Conservation (phyloP, 768 basidiomycete genomes). For the Leccinum truebloodii region DNA sequence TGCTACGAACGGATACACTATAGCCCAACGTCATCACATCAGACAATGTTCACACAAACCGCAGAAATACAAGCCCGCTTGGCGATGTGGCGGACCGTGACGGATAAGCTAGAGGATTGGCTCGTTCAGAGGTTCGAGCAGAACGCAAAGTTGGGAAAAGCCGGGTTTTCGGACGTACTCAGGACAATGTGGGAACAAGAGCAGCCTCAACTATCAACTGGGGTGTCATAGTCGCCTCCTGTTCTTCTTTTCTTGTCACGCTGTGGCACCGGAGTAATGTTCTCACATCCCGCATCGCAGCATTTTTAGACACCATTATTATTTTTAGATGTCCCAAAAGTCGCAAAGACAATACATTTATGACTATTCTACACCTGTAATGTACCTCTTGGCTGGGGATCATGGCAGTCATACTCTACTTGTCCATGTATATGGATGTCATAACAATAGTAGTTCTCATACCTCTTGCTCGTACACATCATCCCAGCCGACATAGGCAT, state of each 20-base stretch:
- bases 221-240: constrained; percentile 26
- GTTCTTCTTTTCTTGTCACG: constrained; percentile 9
- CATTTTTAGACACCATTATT: constrained; percentile 24
- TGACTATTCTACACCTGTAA: constrained; percentile 30
- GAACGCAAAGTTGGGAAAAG: constrained; percentile 87
- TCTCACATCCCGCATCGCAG: constrained; percentile 7
- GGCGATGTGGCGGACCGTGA: constrained; percentile 77
- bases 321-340: constrained; percentile 27
- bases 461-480: constrained; percentile 78
- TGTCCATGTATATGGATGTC: neutral
- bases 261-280: constrained; percentile 9
- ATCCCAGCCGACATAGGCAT: constrained; percentile 38
- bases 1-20: constrained; percentile 92
- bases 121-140: constrained; percentile 87
- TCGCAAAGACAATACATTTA: constrained; percentile 27
- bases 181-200: constrained; percentile 76
- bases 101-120: constrained; percentile 83
- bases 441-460: constrained; percentile 6
- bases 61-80: constrained; percentile 87
- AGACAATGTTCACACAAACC: constrained; percentile 83
- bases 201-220: constrained; percentile 43
- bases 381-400: constrained; percentile 16
- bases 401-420: neutral
- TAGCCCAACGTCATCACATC: constrained; percentile 58
- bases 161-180: constrained; percentile 89